Base-by-base conservation (phyloP, 2,329 filamentous ascomycete genomes). In the Eutypa lata region DNA sequence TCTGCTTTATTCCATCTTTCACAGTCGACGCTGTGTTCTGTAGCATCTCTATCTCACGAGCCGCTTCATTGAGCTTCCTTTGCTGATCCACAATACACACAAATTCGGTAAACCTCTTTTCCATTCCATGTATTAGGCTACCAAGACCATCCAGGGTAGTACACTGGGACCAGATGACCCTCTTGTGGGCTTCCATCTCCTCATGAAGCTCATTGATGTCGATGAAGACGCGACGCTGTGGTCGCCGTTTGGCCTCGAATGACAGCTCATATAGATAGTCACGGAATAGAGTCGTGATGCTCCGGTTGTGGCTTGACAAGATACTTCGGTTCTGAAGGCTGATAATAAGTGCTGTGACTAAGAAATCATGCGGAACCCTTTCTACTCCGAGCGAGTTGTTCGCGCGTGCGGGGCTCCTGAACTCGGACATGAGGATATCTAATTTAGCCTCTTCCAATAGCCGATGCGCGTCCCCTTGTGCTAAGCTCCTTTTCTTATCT, bases 1-100 rank as follows among this genome's bases (percentile, higher is more conserved):
- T 51, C 42, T 58, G 58, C 28, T 19, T 43, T 11, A 43, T 11
- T 5, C 21, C 31, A 14, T 35, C 14, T 14, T 14, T 35, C 31
- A 35, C 8, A 7, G 8, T 14, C 8, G 14, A 8, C 8, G 14
- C 31, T 8, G 31, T 8, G 7, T 35, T 7, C 7, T 8, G 14
- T 35, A 35, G 31, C 14, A 14, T 8, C 7, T 35, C 31, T 8
- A 35, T 7, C 31, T 35, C 14, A 35, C 14, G 8, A 8, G 7
- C 14, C 7, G 14, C 8, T 14, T 35, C 31, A 7, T 35, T 14
- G 31, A 35, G 31, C 31, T 14, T 35, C 14, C 7, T 35, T 35
- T 35, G 31, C 7, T 35, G 31, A 14, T 35, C 31, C 31, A 7
- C 14, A 35, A 35, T 35, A 14, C 14, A 35, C 14, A 14, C 31